Base-by-base conservation (phyloP, 345 rosid species). In the Dipteronia sinensis region DNA sequence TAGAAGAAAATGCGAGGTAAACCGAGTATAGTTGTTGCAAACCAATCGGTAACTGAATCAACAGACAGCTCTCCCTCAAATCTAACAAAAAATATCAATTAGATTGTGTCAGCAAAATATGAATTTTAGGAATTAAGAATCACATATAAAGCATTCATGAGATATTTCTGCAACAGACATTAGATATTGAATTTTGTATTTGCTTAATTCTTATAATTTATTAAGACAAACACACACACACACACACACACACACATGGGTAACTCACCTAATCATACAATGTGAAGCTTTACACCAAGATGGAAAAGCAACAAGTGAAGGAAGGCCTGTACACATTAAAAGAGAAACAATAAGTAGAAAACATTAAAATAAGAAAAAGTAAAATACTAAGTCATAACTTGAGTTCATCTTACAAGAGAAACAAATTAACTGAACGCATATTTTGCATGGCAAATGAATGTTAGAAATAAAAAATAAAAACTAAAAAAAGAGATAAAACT, bases 1-100 rank as follows among this genome's bases (percentile, higher is more conserved):
- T 92, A 79, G 86, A 90, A 95, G 73, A 87, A 89, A 83, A 95
- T 90, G 80, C 98, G 92, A 73, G 99, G 99, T 79, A 95, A 88
- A 62, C 83, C 76, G 67, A 95, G 91, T 51, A 93, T 80, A 40
- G 79, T 65, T 47, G 91, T 90, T 2, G 98, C 92, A 83, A 93
- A 88, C 99, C 99, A 93, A 84, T 93, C 93, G 6, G 89, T 85
- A 68, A 95, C 83, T 66, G 93, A 89, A 85, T 95, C 97, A 58
- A 86, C 79, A 58, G 95, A 91, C 38, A 89, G 85, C 76, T 89
- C 92, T 72, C 93, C 97, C 75, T 85, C 90, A 88, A 86, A 91
- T 91, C 98, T 94, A 80, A 69, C 75, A 79, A 38, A 75, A 44
- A 80, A 11, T n/a, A 70, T 65, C 49, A 49, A 70, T 17, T 34